Evolutionary conservation across 768 basidiomycete species (phyloP).

Genomic region (Podaxis sp.): DNA sequence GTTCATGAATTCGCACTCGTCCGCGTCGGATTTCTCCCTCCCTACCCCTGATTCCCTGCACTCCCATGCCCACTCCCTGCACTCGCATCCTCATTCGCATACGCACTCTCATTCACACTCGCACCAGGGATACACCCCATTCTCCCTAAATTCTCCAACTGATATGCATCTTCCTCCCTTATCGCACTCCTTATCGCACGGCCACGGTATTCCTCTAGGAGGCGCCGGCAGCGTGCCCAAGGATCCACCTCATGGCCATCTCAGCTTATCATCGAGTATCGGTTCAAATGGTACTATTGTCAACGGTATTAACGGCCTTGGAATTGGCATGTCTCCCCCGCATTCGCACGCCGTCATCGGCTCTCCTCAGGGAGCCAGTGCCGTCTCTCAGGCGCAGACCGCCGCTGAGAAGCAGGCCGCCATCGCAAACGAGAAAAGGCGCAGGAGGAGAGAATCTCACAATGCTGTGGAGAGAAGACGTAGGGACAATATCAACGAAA

Average conservation of each 20-base stretch:
- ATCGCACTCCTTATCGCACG: constrained; percentile 8
- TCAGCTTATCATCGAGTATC: constrained; percentile 11
- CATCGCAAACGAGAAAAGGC: constrained; percentile 78
- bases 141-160: constrained; percentile 26
- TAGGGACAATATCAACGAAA: constrained; percentile 94
- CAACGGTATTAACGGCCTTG: constrained; percentile 16
- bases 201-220: constrained; percentile 1
- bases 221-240: constrained; percentile 8
- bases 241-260: constrained; percentile 9
- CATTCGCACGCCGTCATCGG: constrained; percentile 5
- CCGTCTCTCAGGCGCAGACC: constrained; percentile 6
- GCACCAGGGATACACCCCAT: constrained; percentile 26
- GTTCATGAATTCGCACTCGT: constrained; percentile 11
- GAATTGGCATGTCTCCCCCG: constrained; percentile 3
- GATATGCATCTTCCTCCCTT: constrained; percentile 14
- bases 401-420: constrained; percentile 48
- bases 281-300: constrained; percentile 15
- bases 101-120: constrained; percentile 28
- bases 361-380: neutral
- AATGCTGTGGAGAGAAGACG: constrained; percentile 89
- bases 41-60: constrained; percentile 25
- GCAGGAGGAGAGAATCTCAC: constrained; percentile 80
- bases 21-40: constrained; percentile 13
- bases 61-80: constrained; percentile 27
- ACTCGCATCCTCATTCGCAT: constrained; percentile 20